Percentiles rank a stretch among this genome's conserved stretches.
These are phyloP conservation scores for Trichoderma erinaceum DNA, from an alignment of 495 filamentous ascomycete species.

Conservation along the genomic window DNA sequence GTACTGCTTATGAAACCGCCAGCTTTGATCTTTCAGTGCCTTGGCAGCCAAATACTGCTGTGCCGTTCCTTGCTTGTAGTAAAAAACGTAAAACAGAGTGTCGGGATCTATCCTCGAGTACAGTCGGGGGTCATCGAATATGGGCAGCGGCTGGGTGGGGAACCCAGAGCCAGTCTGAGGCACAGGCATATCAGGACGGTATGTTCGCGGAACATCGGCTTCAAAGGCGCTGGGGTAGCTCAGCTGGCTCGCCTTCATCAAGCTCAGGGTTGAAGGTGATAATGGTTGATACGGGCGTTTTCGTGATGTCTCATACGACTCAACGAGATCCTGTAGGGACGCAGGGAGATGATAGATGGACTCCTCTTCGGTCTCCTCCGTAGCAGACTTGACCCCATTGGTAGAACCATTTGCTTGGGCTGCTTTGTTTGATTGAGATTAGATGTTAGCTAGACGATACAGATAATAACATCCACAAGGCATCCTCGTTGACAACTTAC, in stretches of 20 bases:
- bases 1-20: slow-evolving; percentile 98
- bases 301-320: slow-evolving; percentile 83
- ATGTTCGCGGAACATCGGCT: slow-evolving; percentile 72
- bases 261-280: slow-evolving; percentile 59
- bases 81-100: slow-evolving; percentile 97
- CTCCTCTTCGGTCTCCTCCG: slow-evolving; percentile 57
- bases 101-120: slow-evolving; percentile 90
- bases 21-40: slow-evolving; percentile 91
- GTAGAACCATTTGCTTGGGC: slow-evolving; percentile 50
- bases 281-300: slow-evolving; percentile 51
- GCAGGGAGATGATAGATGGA: slow-evolving; percentile 94
- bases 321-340: slow-evolving; percentile 79
- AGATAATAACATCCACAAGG: not conserved
- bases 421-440: slow-evolving; percentile 19
- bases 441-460: slow-evolving; percentile 20
- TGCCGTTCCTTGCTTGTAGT: slow-evolving; percentile 93
- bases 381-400: slow-evolving; percentile 43
- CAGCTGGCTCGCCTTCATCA: slow-evolving; percentile 65
- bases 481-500: slow-evolving; percentile 22
- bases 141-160: slow-evolving; percentile 81
- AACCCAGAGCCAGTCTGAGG: slow-evolving; percentile 76
- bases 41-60: slow-evolving; percentile 96
- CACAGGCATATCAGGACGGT: slow-evolving; percentile 66
- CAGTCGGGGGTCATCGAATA: slow-evolving; percentile 83
- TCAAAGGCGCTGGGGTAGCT: slow-evolving; percentile 67